Evolutionary conservation across 2,329 filamentous ascomycete species (phyloP).

Genomic region (Herpotrichia juniperi): DNA sequence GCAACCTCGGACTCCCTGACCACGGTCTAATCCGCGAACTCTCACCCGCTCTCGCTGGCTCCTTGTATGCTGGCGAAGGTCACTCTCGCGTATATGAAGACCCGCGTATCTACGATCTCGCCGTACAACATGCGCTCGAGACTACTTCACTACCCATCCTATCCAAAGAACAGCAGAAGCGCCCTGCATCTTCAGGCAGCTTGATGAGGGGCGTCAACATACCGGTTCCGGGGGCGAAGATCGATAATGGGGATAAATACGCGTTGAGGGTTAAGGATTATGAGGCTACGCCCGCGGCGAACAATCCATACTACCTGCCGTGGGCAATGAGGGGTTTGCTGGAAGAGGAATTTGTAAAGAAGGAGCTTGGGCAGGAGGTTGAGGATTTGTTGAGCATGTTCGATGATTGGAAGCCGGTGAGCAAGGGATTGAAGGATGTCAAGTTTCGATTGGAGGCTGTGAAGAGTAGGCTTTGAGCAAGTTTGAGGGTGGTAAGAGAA

Average conservation of each 20-base stretch:
- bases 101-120: constrained; percentile 75
- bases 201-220: constrained; percentile 39
- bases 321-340: constrained; percentile 95
- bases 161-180: constrained; percentile 17
- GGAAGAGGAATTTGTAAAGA: constrained; percentile 89
- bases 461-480: constrained; percentile 73
- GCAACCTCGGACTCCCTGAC: constrained; percentile 90
- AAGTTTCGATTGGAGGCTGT: constrained; percentile 94
- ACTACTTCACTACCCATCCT: constrained; percentile 47
- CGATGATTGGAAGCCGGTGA: constrained; percentile 89
- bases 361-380: constrained; percentile 77
- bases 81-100: constrained; percentile 95
- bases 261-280: constrained; percentile 42
- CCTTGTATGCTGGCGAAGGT: constrained; percentile 88
- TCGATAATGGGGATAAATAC: constrained; percentile 21
- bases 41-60: constrained; percentile 85
- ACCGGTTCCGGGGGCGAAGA: constrained; percentile 34
- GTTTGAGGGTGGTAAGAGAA: neutral
- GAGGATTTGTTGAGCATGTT: constrained; percentile 82
- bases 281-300: constrained; percentile 28
- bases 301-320: constrained; percentile 88
- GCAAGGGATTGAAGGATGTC: constrained; percentile 92
- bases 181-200: constrained; percentile 25
- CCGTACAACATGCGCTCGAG: constrained; percentile 55
- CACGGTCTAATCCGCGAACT: constrained; percentile 93